Evolutionary conservation across 1,139 yeast genomes (phyloP).

Genomic region (Petasospora rhodanensis): DNA sequence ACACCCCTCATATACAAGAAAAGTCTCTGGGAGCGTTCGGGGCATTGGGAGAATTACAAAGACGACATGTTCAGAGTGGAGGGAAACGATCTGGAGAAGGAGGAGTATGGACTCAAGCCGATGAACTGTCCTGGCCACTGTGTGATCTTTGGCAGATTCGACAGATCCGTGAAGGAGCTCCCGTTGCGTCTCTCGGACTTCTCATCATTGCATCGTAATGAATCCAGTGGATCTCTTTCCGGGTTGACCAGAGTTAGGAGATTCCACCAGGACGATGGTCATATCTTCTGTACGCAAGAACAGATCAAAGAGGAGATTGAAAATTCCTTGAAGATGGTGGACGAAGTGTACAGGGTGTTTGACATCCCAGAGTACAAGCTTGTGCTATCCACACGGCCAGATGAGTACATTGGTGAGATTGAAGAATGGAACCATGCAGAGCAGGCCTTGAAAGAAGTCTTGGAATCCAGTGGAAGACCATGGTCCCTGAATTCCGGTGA

Average conservation of each 20-base stretch:
- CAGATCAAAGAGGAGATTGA: constrained; percentile 80
- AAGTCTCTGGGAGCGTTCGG: constrained; percentile 84
- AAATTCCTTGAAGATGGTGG: constrained; percentile 69
- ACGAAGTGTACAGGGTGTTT: constrained; percentile 74
- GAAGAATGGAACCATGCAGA: constrained; percentile 89
- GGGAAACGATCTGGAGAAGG: constrained; percentile 39
- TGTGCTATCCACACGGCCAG: constrained; percentile 85
- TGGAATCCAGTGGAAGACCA: constrained; percentile 52
- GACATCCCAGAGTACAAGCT: constrained; percentile 64
- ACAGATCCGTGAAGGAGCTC: constrained; percentile 82
- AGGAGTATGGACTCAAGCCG: constrained; percentile 82
- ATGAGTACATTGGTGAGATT: constrained; percentile 74
- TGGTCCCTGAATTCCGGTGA: constrained; percentile 87
- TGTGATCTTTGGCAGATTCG: constrained; percentile 73
- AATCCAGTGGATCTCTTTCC: constrained; percentile 88
- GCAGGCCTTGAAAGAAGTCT: constrained; percentile 56
- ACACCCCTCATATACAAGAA: constrained; percentile 89
- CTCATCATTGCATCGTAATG: constrained; percentile 92
- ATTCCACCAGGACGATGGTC: constrained; percentile 99
- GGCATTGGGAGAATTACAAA: constrained; percentile 94
- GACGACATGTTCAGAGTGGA: constrained; percentile 89
- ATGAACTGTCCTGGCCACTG: constrained; percentile 99
- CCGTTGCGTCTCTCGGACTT: constrained; percentile 91
- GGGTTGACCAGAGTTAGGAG: constrained; percentile 94
- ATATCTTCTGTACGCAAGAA: constrained; percentile 81